These are phyloP conservation scores for Talaromyces sp. DNA, from an alignment of 2,329 filamentous ascomycete species.

Conservation along the genomic window DNA sequence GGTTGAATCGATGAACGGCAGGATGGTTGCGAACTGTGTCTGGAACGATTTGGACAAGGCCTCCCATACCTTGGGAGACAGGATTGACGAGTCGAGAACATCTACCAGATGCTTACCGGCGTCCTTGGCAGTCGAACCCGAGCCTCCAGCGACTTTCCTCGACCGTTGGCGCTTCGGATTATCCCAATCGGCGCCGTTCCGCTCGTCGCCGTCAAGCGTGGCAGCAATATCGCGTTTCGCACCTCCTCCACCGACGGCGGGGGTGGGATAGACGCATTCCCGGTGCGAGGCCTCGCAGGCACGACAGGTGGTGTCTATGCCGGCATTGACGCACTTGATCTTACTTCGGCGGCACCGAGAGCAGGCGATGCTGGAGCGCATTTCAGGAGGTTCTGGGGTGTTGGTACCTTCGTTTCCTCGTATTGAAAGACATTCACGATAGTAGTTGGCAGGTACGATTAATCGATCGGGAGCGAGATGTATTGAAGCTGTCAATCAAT, in stretches of 20 bases:
- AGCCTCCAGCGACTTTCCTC: slow-evolving; percentile 32
- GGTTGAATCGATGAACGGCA: slow-evolving; percentile 55
- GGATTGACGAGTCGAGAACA: slow-evolving; percentile 47
- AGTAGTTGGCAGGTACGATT: background rate
- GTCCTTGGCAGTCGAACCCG: slow-evolving; percentile 28
- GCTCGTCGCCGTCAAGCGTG: slow-evolving; percentile 37
- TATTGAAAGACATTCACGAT: slow-evolving; percentile 19
- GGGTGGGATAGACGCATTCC: slow-evolving; percentile 66
- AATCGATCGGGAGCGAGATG: background rate
- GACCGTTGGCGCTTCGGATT: slow-evolving; percentile 41
- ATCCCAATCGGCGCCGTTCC: slow-evolving; percentile 39
- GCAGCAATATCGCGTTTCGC: slow-evolving; percentile 39
- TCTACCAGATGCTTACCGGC: slow-evolving; percentile 38
- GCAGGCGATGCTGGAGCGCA: slow-evolving; percentile 78
- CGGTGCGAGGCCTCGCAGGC: slow-evolving; percentile 68
- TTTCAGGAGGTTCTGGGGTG: slow-evolving; percentile 40
- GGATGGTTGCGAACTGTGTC: slow-evolving; percentile 53
- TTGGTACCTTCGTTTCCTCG: slow-evolving; percentile 11
- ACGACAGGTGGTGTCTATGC: slow-evolving; percentile 67
- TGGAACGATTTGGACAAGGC: slow-evolving; percentile 58
- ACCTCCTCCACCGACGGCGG: slow-evolving; percentile 36
- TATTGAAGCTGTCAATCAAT: background rate
- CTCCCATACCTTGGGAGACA: slow-evolving; percentile 55
- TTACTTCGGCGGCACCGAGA: slow-evolving; percentile 72
- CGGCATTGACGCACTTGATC: slow-evolving; percentile 81